These are phyloP conservation scores for Tilletia horrida DNA, from an alignment of 1,284 basidiomycete species.

Conservation along the genomic window DNA sequence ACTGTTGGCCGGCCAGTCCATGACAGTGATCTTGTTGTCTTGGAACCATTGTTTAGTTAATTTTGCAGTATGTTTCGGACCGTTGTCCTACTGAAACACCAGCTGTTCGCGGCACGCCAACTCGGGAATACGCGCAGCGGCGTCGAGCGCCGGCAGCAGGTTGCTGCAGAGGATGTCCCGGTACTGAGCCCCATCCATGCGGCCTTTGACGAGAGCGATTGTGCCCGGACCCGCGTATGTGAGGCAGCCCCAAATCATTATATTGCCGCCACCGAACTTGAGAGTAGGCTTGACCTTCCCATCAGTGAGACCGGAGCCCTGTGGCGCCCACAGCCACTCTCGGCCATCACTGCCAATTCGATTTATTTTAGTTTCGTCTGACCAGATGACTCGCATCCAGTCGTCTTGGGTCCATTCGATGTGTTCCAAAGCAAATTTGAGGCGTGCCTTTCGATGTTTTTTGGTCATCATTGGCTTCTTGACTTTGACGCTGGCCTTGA, in stretches of 20 bases:
- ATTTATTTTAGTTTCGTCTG: slow-evolving; percentile 25
- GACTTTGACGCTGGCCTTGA: background rate
- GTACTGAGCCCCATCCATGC: slow-evolving; percentile 54
- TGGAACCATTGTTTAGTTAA: slow-evolving; percentile 36
- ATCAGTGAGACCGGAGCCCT: background rate
- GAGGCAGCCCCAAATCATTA: slow-evolving; percentile 29
- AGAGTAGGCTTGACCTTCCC: slow-evolving; percentile 11
- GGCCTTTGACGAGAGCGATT: slow-evolving; percentile 29
- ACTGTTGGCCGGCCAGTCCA: slow-evolving; percentile 54
- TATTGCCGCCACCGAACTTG: slow-evolving; percentile 23
- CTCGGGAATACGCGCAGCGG: slow-evolving; percentile 21
- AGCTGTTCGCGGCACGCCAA: slow-evolving; percentile 23
- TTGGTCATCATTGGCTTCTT: background rate
- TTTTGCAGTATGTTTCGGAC: slow-evolving; percentile 50
- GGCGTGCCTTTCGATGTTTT: slow-evolving; percentile 15
- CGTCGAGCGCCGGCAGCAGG: slow-evolving; percentile 35
- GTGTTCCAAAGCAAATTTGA: slow-evolving; percentile 19
- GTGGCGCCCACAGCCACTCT: slow-evolving; percentile 14
- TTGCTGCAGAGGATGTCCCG: slow-evolving; percentile 51
- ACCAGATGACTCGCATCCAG: slow-evolving; percentile 24
- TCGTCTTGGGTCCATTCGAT: slow-evolving; percentile 24
- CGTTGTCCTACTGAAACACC: slow-evolving; percentile 56
- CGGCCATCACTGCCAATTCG: slow-evolving; percentile 11
- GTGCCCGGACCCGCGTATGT: slow-evolving; percentile 10
- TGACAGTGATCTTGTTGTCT: slow-evolving; percentile 37